phyloP scores from a whole-genome alignment of 2,329 filamentous ascomycete genomes.

The Alternaria dauci region DNA sequence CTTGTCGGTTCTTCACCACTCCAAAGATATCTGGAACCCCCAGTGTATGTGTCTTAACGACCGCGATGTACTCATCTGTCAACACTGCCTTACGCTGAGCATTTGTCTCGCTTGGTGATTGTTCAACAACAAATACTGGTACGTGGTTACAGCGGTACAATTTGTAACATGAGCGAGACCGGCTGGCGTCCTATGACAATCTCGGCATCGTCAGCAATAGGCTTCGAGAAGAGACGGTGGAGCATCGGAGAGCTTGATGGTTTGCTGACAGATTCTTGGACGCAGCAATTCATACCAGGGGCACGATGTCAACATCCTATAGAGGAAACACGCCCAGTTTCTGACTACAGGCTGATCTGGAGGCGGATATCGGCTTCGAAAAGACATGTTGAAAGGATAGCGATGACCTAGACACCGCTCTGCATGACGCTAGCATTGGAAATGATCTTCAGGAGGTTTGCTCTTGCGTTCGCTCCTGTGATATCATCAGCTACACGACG shows the following conservation, averaged over 20 bases:
- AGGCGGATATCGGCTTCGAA: slow-evolving; percentile 55
- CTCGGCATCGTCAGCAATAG: not conserved
- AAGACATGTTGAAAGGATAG: slow-evolving; percentile 50
- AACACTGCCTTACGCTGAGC: slow-evolving; percentile 12
- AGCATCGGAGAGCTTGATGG: not conserved
- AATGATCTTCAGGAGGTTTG: not conserved
- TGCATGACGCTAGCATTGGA: slow-evolving; percentile 45
- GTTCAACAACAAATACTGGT: slow-evolving; percentile 52
- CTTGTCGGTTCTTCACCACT: too few relatives aligned
- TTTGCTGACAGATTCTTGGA: not conserved
- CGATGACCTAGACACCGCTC: slow-evolving; percentile 55
- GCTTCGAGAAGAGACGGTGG: not conserved
- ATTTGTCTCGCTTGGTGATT: slow-evolving; percentile 40
- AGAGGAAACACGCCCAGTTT: not conserved
- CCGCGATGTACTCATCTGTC: not conserved
- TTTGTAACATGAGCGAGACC: slow-evolving; percentile 43
- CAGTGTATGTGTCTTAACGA: not conserved
- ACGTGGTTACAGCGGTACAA: slow-evolving; percentile 51
- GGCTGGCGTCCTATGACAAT: not conserved
- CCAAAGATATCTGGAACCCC: not conserved
- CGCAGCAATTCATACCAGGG: not conserved
- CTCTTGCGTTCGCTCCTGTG: not conserved
- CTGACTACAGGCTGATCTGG: slow-evolving; percentile 49
- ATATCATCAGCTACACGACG: not conserved
- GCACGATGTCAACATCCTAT: not conserved